Evolutionary conservation across 345 rosid genomes (phyloP), one percentile per base, ranked within the genome.

Genomic region (rapeseed (Brassica napus)): DNA sequence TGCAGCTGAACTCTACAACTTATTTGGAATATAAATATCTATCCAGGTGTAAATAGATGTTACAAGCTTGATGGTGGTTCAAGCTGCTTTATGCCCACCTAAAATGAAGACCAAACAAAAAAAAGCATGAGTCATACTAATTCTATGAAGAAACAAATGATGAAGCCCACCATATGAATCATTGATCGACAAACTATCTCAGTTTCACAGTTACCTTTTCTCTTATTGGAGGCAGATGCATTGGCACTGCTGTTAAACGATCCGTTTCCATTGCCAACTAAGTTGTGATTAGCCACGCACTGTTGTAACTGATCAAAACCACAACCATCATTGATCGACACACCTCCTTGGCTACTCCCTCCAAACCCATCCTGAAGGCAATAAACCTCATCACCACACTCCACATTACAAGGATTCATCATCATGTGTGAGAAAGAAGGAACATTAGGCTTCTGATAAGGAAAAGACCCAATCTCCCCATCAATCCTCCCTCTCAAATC

Each of bases 401-500:
- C 90, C 73, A 88, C 77, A 52, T 88, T 90, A 85, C 98, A 95
- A 4, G 98, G 90, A 82, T 90, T 91, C 91, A 91, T 85, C 87
- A 88, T 84, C 76, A 39, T 39, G 10, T 85, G 86, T 4, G 91
- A 84, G 72, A 84, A 84, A 44, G 84, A 81, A 3, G 87, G 78
- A 72, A 85, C 32, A 73, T 81, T 54, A 0, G 91, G 65, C 78
- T 92, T 95, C 86, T 93, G 98, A 79, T 95, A 93, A 18, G 99
- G 99, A 77, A 95, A 95, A 18, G 94, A 79, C 18, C 99, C 98
- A 61, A 95, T 95, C 79, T 93, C 99, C 71, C 99, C 98, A 73
- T 95, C 99, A 5, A 95, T 95, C 77, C 99, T 88, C 24, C 99
- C 99, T 65, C 97, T 86, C 12, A 95, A 86, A 71, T 95, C 99